phyloP scores from a whole-genome alignment of 2,329 filamentous ascomycete species.

The Hirsutella rhossiliensis region DNA sequence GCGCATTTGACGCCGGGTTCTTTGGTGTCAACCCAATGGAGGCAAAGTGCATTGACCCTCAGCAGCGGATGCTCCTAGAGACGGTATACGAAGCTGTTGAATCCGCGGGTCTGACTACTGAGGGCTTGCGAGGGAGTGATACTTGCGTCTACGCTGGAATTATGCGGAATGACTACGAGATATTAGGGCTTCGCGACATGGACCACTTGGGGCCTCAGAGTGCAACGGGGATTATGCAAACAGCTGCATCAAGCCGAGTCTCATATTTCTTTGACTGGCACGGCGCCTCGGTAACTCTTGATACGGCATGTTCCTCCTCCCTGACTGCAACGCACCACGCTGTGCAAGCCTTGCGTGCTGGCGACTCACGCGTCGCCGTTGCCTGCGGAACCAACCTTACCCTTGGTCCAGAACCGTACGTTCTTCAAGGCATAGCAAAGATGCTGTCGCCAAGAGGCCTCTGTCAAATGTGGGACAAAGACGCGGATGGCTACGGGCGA shows the following conservation, averaged over 20 bases:
- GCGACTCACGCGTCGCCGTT: neutral
- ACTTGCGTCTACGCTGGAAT: neutral
- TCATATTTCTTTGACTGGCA: slow-evolving; percentile 4
- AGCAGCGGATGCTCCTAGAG: neutral
- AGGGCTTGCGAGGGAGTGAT: neutral
- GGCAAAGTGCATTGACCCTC: neutral
- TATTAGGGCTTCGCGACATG: neutral
- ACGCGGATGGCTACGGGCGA: slow-evolving; percentile 37
- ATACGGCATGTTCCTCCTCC: slow-evolving; percentile 23
- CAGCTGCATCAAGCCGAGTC: neutral
- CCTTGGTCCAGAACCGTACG: slow-evolving; percentile 10
- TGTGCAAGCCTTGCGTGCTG: neutral
- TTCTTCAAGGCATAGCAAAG: slow-evolving; percentile 9
- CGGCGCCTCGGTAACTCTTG: slow-evolving; percentile 15
- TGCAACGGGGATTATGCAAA: neutral
- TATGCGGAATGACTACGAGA: neutral
- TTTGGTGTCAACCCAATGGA: neutral
- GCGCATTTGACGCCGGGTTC: neutral
- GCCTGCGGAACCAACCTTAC: neutral
- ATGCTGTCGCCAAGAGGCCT: slow-evolving; percentile 24
- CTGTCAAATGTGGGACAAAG: slow-evolving; percentile 26
- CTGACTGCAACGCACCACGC: slow-evolving; percentile 11
- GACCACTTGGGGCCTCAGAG: neutral
- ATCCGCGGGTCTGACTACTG: neutral
- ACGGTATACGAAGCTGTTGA: neutral